Evolutionary conservation across 306 rosid species (phyloP), one percentile per base, ranked within the genome.

Genomic region (Castanopsis chinensis): DNA sequence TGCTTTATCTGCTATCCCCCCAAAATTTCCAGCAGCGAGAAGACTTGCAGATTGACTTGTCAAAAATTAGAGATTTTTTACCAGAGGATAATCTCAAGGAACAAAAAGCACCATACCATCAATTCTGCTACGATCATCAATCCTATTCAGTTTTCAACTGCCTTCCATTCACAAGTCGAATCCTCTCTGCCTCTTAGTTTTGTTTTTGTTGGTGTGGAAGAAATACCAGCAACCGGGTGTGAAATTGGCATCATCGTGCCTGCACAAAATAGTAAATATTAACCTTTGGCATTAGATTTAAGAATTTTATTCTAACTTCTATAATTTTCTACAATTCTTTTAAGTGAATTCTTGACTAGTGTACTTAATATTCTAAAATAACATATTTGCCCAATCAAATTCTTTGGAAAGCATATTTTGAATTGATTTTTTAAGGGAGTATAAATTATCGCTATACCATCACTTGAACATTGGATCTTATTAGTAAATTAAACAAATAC

Each of bases 211-310:
- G 80, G 43, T 2, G 49, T 68, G 67, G 84, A 74, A 49, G 67
- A 89, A 84, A 79, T 87, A 72, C 88, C 89, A 89, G 84, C 97
- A 92, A 73, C 94, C 86, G 33, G 49, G 79, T 57, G 88, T 69
- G 33, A 43, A 32, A 72, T 81, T 81, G 65, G 56, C 79, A 35
- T 87, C 86, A 56, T 73, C 65, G 20, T 69, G 6, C 83, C 97
- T 88, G 84, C 77, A 78, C 32, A 2, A 77, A 70, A 18, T 27
- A 25, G 79, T 71, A 57, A 32, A 3, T 41, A 41, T 41, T 8
- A 41, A 41, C 45, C 17, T 58, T 9, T 0, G 64, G 15, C 53
- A 13, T 12, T 49, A 49, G 15, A 13, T 49, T 49, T 49, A 49
- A 49, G 5, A 49, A 10, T 49, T 49, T 3, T 49, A 49, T 49